Percentiles rank a stretch among this genome's conserved stretches.
These are phyloP conservation scores for Periconia macrospinosa DNA, from an alignment of 2,329 filamentous ascomycete species.

Conservation along the genomic window DNA sequence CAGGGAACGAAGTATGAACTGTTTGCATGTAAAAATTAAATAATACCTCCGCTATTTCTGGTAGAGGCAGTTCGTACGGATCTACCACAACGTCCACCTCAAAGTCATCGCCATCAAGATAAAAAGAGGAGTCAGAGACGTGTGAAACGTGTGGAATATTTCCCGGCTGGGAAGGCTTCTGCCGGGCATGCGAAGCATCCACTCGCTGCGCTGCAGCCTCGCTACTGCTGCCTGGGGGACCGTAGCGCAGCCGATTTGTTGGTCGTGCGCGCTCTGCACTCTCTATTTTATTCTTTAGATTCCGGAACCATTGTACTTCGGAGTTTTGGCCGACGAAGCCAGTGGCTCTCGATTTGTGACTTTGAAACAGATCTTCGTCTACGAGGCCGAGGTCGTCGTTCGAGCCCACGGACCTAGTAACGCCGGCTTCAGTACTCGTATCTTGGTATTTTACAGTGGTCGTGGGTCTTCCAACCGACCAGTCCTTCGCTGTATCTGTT, in stretches of 20 bases:
- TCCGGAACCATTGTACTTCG: constrained; percentile 16
- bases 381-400: constrained; percentile 11
- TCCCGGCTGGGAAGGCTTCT: background rate
- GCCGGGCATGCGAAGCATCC: background rate
- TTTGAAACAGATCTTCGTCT: constrained; percentile 17
- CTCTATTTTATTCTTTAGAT: constrained; percentile 5
- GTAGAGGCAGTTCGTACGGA: constrained; percentile 29
- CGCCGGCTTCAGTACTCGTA: constrained; percentile 3
- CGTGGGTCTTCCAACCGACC: constrained; percentile 1
- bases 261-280: background rate
- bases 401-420: background rate
- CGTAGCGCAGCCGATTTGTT: background rate
- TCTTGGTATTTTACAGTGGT: constrained; percentile 2
- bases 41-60: constrained; percentile 25
- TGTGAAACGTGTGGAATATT: background rate
- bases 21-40: constrained; percentile 35
- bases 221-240: background rate
- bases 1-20: constrained; percentile 26
- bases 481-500: constrained; percentile 4
- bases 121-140: constrained; percentile 12
- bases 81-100: constrained; percentile 15
- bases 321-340: constrained; percentile 20
- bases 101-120: constrained; percentile 27
- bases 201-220: background rate
- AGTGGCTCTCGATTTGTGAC: constrained; percentile 13